Conservation (phyloP, 2,329 filamentous ascomycete genomes). For the Tolypocladium album region DNA sequence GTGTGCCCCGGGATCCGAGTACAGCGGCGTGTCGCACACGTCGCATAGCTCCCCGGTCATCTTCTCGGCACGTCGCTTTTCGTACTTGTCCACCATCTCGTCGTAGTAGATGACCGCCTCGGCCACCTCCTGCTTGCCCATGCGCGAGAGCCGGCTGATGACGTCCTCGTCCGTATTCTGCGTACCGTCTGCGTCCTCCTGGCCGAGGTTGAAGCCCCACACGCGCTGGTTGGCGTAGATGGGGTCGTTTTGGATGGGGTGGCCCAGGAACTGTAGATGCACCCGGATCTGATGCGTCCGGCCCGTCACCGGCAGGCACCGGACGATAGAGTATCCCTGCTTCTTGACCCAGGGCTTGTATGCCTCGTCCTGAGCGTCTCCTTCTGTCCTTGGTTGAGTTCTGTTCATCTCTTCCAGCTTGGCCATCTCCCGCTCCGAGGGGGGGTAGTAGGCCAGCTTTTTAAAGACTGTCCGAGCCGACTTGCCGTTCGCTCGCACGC, state of each 20-base stretch:
- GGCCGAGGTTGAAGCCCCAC: slow-evolving; percentile 73
- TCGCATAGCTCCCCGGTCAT: slow-evolving; percentile 79
- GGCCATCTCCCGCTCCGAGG: slow-evolving; percentile 17
- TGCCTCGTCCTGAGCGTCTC: slow-evolving; percentile 8
- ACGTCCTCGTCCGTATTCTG: slow-evolving; percentile 79
- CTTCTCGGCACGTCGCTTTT: slow-evolving; percentile 84
- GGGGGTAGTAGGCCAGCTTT: slow-evolving; percentile 81
- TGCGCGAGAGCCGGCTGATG: slow-evolving; percentile 70
- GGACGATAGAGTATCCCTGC: slow-evolving; percentile 85
- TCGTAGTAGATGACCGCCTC: slow-evolving; percentile 90
- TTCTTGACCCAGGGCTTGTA: slow-evolving; percentile 36
- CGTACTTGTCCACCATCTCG: slow-evolving; percentile 82
- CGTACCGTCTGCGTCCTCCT: slow-evolving; percentile 50
- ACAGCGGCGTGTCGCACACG: slow-evolving; percentile 76
- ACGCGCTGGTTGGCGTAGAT: slow-evolving; percentile 94
- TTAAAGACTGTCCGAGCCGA: slow-evolving; percentile 85
- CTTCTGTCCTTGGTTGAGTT: slow-evolving; percentile 11
- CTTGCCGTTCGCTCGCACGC: slow-evolving; percentile 90
- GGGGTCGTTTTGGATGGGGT: slow-evolving; percentile 94
- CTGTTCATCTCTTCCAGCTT: slow-evolving; percentile 2
- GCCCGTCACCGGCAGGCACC: slow-evolving; percentile 86
- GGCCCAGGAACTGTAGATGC: slow-evolving; percentile 85
- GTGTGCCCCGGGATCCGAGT: slow-evolving; percentile 82
- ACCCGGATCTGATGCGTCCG: slow-evolving; percentile 92
- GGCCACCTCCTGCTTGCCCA: slow-evolving; percentile 91